Base-by-base conservation (phyloP, 768 basidiomycete genomes). In the Russula vinacea region DNA sequence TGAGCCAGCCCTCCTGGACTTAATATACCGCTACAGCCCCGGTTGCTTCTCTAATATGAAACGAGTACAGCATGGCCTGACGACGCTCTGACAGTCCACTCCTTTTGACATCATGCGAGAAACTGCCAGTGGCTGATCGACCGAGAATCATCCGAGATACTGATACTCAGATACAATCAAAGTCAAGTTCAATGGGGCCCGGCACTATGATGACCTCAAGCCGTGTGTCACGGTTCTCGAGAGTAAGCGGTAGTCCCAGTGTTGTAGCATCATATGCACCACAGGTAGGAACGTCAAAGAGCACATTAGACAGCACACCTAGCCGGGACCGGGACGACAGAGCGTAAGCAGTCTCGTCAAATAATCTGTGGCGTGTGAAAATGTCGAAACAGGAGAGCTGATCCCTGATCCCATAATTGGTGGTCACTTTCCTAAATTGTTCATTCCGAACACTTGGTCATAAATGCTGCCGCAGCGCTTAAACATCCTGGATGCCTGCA, bases 401-500 rank as follows among this genome's bases (percentile, higher is more conserved):
- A 22, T 32, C 17, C 35, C 2, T 5, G 16, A n/a, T 35, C 17
- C 57, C 42, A 29, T 19, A 64, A 26, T 29, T 47, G 52, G 62
- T 58, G n/a, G 26, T 29, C 7, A 2, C 6, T 5, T 47, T 59
- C 13, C 62, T 57, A 45, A 59, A 53, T 47, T 10, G 19, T 39
- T 5, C 26, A 4, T 8, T 63, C 62, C 62, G 62, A 47, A 16
- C 26, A n/a, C 44, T 64, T 64, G 42, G 62, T 64, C 57, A 64
- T 64, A 29, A 44, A 32, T 16, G 3, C 35, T 14, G 19, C 35
- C 17, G 13, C 33, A 2, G 51, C 26, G 57, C 35, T 29, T 53
- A 53, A 2, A 40, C 40, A 11, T 13, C 56, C n/a, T 26, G 39
- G 11, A 26, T 26, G 39, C 14, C 9, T 22, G 26, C 22, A 14